Evolutionary conservation across 805 yeast species (phyloP).

Genomic region (Blastobotrys parvus): DNA sequence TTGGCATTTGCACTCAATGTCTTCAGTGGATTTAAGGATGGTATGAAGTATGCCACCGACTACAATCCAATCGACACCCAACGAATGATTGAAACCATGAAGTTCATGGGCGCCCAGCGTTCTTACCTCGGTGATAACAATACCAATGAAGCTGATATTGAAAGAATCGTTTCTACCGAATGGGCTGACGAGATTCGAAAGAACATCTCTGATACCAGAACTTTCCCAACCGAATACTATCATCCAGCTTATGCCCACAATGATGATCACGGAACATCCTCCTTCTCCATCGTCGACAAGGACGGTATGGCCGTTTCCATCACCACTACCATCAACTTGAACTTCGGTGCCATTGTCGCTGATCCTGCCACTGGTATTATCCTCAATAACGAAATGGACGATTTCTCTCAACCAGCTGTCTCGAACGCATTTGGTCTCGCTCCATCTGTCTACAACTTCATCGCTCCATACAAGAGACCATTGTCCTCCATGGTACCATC

Average conservation of each 20-base stretch:
- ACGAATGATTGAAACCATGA: constrained; percentile 75
- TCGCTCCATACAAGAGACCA: constrained; percentile 72
- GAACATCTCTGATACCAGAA: constrained; percentile 47
- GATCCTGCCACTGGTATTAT: constrained; percentile 78
- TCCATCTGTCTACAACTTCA: constrained; percentile 73
- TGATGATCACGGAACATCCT: constrained; percentile 86
- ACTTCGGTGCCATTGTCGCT: constrained; percentile 76
- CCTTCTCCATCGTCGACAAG: constrained; percentile 69
- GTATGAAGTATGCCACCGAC: constrained; percentile 27
- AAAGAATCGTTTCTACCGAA: constrained; percentile 39
- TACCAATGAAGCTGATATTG: constrained; percentile 32
- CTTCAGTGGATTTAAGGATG: constrained; percentile 21
- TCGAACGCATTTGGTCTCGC: constrained; percentile 71
- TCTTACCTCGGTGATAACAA: constrained; percentile 69
- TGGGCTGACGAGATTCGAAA: constrained; percentile 50
- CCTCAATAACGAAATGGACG: constrained; percentile 90
- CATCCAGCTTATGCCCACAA: constrained; percentile 68
- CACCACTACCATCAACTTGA: constrained; percentile 80
- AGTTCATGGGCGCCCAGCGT: constrained; percentile 85
- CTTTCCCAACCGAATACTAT: constrained; percentile 64
- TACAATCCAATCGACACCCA: constrained; percentile 47
- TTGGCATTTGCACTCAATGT: constrained; percentile 65
- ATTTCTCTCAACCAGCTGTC: constrained; percentile 68
- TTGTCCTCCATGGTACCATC: constrained; percentile 77
- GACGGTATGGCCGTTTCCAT: constrained; percentile 71